Base-by-base conservation (phyloP, 2,329 filamentous ascomycete genomes). In the Apiospora malaysiana region DNA sequence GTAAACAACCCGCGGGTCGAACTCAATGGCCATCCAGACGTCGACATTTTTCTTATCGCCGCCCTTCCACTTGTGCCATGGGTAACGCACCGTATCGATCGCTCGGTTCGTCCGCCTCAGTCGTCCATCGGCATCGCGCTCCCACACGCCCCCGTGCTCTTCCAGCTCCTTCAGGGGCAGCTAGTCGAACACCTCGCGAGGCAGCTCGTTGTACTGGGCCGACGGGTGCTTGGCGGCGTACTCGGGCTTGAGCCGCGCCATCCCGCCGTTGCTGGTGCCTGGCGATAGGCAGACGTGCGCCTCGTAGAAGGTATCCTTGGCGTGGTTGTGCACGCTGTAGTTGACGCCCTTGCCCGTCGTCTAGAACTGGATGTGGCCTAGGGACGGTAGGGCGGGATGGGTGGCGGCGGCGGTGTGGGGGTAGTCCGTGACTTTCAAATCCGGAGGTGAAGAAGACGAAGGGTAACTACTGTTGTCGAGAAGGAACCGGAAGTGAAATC, bases 401-500 rank as follows among this genome's bases (percentile, higher is more conserved):
- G 32, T 6, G 32, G 32, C 32, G 32, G 32, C 32, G 32, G 32
- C 32, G 32, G 32, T 4, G 3, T 3, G 32, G 32, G 32, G 32
- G 32, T 32, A 6, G 6, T 32, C 32, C 32, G 32, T 6, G 32
- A 32, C 3, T 6, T 3, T 32, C 32, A 32, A 32, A 32, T 3
- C 6, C 6, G 32, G 6, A 32, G 32, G 6, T 32, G 32, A 6
- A 32, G 32, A 6, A 32, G 32, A 6, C 3, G 32, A 6, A 32
- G 32, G 32, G 32, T 6, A 32, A 14, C 43, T 14, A 18, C 21
- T 18, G 43, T 65, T 27, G 27, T 63, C 71, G n/a, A 40, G 27
- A 5, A 43, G 56, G 51, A 66, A 59, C 5, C 69, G 49, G 49
- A 69, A 72, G 27, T 43, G 49, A 21, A 69, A 68, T 10, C 71